Percentiles rank a stretch among this genome's conserved stretches.
Conservation (phyloP, 169 alveolate species). For the Plasmodium blacklocki region DNA sequence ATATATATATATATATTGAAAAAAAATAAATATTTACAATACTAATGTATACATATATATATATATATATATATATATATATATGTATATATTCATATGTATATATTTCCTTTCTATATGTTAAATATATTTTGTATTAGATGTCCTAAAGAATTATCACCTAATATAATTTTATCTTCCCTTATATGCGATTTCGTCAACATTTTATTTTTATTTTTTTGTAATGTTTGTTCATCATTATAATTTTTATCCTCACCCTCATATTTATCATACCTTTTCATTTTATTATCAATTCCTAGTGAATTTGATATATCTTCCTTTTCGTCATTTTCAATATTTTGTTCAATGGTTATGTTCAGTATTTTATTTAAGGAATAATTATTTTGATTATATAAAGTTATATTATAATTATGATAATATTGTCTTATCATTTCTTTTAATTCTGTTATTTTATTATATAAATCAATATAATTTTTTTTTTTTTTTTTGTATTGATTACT, state of each 20-base stretch:
- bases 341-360: conserved; percentile 16
- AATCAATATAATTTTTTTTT: background rate
- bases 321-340: background rate
- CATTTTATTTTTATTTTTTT: background rate
- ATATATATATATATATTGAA: too few species aligned
- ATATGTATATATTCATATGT: background rate
- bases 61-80: background rate
- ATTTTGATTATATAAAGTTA: background rate
- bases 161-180: conserved; percentile 20
- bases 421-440: conserved; percentile 14
- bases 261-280: too few species aligned
- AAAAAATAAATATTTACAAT: too few species aligned
- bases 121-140: conserved; percentile 46
- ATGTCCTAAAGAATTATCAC: conserved; percentile 28
- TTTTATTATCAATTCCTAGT: too few species aligned
- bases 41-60: background rate
- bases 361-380: conserved; percentile 4
- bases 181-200: background rate
- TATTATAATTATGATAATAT: conserved; percentile 11
- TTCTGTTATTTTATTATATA: conserved; percentile 9
- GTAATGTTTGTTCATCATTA: too few species aligned
- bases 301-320: background rate
- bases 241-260: too few species aligned
- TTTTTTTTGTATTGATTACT: background rate
- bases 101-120: conserved; percentile 10